A percentile compares a stretch with the other conserved stretches of the same genome.
Evolutionary conservation across 176 grass and related monocot genomes (phyloP).

Genomic region (Eragrostis nindensis): DNA sequence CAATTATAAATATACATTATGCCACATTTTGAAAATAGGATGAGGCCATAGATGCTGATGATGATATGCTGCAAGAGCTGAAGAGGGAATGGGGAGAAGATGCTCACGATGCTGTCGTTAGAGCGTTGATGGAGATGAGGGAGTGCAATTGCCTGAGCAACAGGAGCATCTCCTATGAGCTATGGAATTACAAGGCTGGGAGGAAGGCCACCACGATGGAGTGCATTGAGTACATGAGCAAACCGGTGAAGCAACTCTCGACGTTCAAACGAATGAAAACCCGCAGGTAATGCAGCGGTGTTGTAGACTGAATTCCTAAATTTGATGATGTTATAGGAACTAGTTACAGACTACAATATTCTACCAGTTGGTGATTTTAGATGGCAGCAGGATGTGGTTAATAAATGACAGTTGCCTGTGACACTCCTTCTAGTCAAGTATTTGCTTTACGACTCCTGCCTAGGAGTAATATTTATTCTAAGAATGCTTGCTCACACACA

Average conservation of each 20-base stretch:
- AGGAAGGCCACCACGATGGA: constrained; percentile 34
- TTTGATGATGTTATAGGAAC: neutral
- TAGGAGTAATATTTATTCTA: neutral
- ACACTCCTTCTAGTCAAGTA: neutral
- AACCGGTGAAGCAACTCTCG: constrained; percentile 19
- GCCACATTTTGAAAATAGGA: neutral
- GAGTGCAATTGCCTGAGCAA: neutral
- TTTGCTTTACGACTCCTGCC: neutral
- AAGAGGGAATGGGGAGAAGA: constrained; percentile 24
- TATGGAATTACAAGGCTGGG: constrained; percentile 31
- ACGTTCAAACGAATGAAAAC: neutral
- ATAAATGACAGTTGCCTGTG: neutral
- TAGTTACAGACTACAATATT: neutral
- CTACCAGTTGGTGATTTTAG: no score
- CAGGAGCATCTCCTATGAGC: neutral
- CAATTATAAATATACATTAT: neutral
- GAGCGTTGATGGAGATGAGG: constrained; percentile 33
- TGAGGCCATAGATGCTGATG: constrained; percentile 27
- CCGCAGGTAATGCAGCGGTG: constrained; percentile 7
- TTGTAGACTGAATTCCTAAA: neutral
- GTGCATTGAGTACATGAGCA: constrained; percentile 15
- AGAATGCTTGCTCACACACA: no score
- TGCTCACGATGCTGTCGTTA: neutral
- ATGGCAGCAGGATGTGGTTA: neutral
- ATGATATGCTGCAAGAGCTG: constrained; percentile 28